phyloP scores from a whole-genome alignment of 2,329 filamentous ascomycete genomes.

The Cercospora nicotianae region DNA sequence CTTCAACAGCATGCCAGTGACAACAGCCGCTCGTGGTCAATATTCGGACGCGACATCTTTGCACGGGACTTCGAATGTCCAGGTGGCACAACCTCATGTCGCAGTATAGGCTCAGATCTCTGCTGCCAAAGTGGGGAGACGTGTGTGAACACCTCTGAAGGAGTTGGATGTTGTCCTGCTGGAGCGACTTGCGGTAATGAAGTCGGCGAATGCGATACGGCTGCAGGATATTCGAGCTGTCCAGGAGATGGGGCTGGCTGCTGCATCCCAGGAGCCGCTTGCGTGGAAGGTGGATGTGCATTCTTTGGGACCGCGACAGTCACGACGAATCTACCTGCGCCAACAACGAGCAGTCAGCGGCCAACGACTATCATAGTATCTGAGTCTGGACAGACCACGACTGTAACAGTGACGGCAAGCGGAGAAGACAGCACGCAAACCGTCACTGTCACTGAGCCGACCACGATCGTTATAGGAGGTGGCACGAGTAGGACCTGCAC shows the following conservation, averaged over 20 bases:
- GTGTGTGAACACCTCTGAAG: slow-evolving; percentile 63
- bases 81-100: slow-evolving; percentile 63
- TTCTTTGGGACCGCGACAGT: slow-evolving; percentile 37
- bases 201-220: slow-evolving; percentile 60
- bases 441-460: slow-evolving; percentile 30
- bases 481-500: slow-evolving; percentile 38
- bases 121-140: slow-evolving; percentile 68
- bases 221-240: slow-evolving; percentile 63
- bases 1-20: slow-evolving; percentile 52
- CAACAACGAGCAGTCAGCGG: slow-evolving; percentile 16
- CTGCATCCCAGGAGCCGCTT: slow-evolving; percentile 70
- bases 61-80: slow-evolving; percentile 67
- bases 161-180: slow-evolving; percentile 72
- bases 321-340: slow-evolving; percentile 22
- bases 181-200: slow-evolving; percentile 64
- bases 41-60: slow-evolving; percentile 40
- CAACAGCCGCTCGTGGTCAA: slow-evolving; percentile 17
- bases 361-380: slow-evolving; percentile 25
- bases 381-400: slow-evolving; percentile 30
- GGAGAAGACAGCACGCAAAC: slow-evolving; percentile 33
- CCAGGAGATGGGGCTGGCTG: slow-evolving; percentile 67
- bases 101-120: slow-evolving; percentile 65
- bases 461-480: slow-evolving; percentile 35
- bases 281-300: slow-evolving; percentile 69
- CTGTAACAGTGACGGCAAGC: slow-evolving; percentile 32